Evolutionary conservation across 768 basidiomycete genomes (phyloP).

Genomic region (Naganishia vaughanmartiniae): DNA sequence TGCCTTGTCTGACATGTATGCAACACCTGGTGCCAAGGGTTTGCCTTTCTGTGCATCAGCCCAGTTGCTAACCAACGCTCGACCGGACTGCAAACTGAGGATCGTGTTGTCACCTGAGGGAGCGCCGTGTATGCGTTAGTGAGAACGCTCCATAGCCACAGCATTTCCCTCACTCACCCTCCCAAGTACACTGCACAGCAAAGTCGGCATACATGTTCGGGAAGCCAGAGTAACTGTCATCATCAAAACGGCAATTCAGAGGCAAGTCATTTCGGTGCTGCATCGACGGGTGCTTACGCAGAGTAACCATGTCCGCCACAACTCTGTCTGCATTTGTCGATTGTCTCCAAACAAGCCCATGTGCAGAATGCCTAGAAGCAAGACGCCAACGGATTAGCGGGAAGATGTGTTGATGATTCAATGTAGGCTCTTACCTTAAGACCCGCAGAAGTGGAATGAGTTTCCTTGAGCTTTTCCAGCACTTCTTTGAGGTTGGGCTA

Average conservation of each 20-base stretch:
- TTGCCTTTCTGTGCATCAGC: conserved; percentile 52
- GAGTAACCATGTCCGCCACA: conserved; percentile 56
- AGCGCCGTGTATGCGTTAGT: background rate
- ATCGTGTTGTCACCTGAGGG: conserved; percentile 53
- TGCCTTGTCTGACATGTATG: conserved; percentile 51
- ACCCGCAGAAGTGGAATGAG: conserved; percentile 55
- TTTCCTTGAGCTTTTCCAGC: conserved; percentile 56
- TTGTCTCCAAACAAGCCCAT: conserved; percentile 55
- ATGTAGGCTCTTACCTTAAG: conserved; percentile 43
- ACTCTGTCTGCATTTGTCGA: conserved; percentile 54
- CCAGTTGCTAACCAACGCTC: conserved; percentile 50
- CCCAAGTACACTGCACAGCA: conserved; percentile 55
- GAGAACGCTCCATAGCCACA: background rate
- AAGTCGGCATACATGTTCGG: conserved; percentile 54
- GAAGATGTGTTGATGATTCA: background rate
- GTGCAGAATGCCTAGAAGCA: conserved; percentile 52
- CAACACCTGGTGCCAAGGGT: conserved; percentile 52
- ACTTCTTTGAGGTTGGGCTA: conserved; percentile 51
- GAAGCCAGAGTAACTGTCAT: conserved; percentile 46
- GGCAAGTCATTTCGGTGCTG: background rate
- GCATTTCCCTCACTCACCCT: too few relatives aligned
- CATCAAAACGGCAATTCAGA: too few relatives aligned
- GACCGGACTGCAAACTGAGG: conserved; percentile 51
- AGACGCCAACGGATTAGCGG: background rate
- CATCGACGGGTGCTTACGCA: conserved; percentile 38